Percentiles rank a stretch among this genome's conserved stretches.
These are phyloP conservation scores for Calophaca sinica DNA, from an alignment of 306 rosid genomes.

Conservation along the genomic window DNA sequence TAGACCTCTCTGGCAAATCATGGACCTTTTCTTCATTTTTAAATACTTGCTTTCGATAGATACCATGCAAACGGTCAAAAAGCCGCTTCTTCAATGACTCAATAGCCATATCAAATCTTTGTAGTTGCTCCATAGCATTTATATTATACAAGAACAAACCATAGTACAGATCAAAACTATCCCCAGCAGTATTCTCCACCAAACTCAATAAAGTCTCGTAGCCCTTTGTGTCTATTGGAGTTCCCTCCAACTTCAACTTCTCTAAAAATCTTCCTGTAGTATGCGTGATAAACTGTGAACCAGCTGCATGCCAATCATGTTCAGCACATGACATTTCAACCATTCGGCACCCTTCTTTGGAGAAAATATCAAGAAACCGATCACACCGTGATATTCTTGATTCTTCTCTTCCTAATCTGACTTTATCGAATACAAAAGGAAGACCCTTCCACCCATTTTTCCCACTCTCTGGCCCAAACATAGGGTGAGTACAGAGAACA, in stretches of 20 bases:
- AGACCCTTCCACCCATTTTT: conserved; percentile 82
- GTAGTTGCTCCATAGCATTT: conserved; percentile 84
- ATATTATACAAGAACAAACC: conserved; percentile 87
- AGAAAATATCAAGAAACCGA: conserved; percentile 76
- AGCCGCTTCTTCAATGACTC: conserved; percentile 80
- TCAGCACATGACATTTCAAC: conserved; percentile 94
- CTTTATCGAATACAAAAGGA: conserved; percentile 78
- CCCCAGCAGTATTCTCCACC: conserved; percentile 84
- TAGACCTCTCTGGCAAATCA: conserved; percentile 44
- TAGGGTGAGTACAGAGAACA: conserved; percentile 90
- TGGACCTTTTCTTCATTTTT: conserved; percentile 52
- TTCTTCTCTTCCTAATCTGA: conserved; percentile 65
- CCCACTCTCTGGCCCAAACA: conserved; percentile 98
- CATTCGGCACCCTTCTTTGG: conserved; percentile 84
- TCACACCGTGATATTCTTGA: conserved; percentile 69
- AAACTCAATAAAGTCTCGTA: conserved; percentile 80
- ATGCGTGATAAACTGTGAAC: conserved; percentile 89
- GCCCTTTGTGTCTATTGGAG: conserved; percentile 85
- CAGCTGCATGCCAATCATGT: conserved; percentile 90
- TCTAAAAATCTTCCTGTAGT: conserved; percentile 87
- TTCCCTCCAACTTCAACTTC: conserved; percentile 64
- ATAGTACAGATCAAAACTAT: conserved; percentile 91
- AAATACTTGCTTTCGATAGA: conserved; percentile 63
- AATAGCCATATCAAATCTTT: conserved; percentile 69
- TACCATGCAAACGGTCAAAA: conserved; percentile 69